Evolutionary conservation across 2,329 filamentous ascomycete genomes (phyloP).

Genomic region (Ambrosiella cleistominuta): DNA sequence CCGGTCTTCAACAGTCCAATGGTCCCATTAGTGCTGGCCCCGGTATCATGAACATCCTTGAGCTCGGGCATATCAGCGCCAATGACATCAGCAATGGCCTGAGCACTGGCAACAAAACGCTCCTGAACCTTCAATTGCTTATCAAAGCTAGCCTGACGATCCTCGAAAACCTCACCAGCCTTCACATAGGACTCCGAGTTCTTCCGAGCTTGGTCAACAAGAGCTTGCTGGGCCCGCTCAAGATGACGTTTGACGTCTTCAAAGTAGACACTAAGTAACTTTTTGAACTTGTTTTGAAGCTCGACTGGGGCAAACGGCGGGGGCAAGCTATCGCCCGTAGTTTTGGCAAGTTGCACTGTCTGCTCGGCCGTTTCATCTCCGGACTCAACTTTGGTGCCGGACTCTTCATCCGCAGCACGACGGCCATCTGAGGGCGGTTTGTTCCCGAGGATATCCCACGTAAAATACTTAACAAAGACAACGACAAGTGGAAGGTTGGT

Average conservation of each 20-base stretch:
- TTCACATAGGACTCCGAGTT: slow-evolving; percentile 98
- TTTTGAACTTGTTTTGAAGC: slow-evolving; percentile 70
- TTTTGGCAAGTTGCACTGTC: slow-evolving; percentile 13
- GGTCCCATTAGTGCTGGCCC: slow-evolving; percentile 48
- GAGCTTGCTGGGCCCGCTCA: slow-evolving; percentile 76
- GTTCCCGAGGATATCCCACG: slow-evolving; percentile 84
- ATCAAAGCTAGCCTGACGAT: slow-evolving; percentile 88
- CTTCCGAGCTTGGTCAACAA: slow-evolving; percentile 71
- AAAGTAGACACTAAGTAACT: slow-evolving; percentile 72
- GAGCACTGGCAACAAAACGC: slow-evolving; percentile 74
- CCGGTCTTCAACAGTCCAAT: slow-evolving; percentile 90
- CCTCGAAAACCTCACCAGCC: slow-evolving; percentile 94
- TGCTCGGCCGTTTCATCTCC: not conserved
- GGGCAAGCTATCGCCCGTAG: slow-evolving; percentile 32
- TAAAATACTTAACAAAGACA: slow-evolving; percentile 87
- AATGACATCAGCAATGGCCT: slow-evolving; percentile 74
- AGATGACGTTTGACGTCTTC: slow-evolving; percentile 85
- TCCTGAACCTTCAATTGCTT: slow-evolving; percentile 86
- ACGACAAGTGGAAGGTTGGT: slow-evolving; percentile 80
- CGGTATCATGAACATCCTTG: slow-evolving; percentile 59
- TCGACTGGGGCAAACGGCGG: slow-evolving; percentile 59
- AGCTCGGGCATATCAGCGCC: slow-evolving; percentile 87
- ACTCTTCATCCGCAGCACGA: slow-evolving; percentile 64
- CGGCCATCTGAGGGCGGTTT: slow-evolving; percentile 60
- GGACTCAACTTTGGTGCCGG: slow-evolving; percentile 29